A percentile compares a stretch with the other conserved stretches of the same genome.
Evolutionary conservation across 2,329 filamentous ascomycete genomes (phyloP).

Genomic region (Pestalotiopsis sp.): DNA sequence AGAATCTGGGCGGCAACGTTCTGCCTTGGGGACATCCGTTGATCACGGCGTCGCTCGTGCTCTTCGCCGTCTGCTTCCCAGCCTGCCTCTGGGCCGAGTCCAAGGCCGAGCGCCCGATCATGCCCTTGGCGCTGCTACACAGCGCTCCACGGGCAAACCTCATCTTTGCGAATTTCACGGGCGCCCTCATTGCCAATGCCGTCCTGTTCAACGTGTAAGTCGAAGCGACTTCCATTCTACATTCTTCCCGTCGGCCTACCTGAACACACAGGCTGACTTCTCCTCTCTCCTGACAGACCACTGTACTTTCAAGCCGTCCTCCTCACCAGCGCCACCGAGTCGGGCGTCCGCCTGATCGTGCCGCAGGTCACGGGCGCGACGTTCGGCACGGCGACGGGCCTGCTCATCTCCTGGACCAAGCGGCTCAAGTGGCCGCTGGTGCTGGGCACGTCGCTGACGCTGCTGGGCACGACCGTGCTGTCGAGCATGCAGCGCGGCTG

Average conservation of each 20-base stretch:
- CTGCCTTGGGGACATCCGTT: constrained; percentile 64
- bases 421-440: constrained; percentile 62
- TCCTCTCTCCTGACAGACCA: constrained; percentile 54
- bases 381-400: constrained; percentile 60
- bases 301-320: constrained; percentile 79
- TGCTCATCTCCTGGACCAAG: constrained; percentile 62
- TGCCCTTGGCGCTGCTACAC: constrained; percentile 58
- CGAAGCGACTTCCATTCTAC: not conserved
- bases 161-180: constrained; percentile 58
- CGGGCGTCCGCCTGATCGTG: constrained; percentile 71
- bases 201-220: constrained; percentile 61
- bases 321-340: constrained; percentile 68
- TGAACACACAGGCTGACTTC: not conserved
- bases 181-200: constrained; percentile 54
- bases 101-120: constrained; percentile 55
- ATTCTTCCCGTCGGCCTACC: not conserved
- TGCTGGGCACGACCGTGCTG: constrained; percentile 55
- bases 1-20: constrained; percentile 67
- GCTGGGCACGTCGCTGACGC: constrained; percentile 48
- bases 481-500: constrained; percentile 52
- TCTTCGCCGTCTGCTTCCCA: constrained; percentile 51
- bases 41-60: constrained; percentile 52
- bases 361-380: constrained; percentile 60
- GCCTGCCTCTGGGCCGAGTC: constrained; percentile 56
- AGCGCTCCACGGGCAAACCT: constrained; percentile 57